These are phyloP conservation scores for Kappamyces sp. DNA, from an alignment of 192 early-diverging fungal species.

Conservation along the genomic window DNA sequence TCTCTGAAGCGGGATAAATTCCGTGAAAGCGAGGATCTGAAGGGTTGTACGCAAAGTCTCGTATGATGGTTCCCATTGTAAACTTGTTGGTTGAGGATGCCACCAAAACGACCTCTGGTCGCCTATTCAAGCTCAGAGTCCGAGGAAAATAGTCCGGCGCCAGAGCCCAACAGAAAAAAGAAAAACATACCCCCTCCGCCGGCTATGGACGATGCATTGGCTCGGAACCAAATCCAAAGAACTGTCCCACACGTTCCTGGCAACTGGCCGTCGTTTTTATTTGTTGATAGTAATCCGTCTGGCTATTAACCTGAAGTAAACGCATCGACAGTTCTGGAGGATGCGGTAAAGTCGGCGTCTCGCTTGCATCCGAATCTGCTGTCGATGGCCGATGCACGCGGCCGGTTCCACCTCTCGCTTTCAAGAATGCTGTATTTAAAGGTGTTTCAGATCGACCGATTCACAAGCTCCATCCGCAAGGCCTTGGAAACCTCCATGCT, in stretches of 20 bases:
- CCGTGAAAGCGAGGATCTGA: constrained; percentile 10
- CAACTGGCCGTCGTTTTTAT: constrained; percentile 42
- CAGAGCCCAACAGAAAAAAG: not conserved
- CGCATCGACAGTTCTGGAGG: no score
- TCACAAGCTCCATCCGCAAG: constrained; percentile 24
- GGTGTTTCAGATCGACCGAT: constrained; percentile 37
- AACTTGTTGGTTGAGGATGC: not conserved
- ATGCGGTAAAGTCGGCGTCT: no score
- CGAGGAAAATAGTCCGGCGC: not conserved
- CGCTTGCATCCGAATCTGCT: no score
- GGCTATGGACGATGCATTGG: not conserved
- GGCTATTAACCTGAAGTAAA: no score
- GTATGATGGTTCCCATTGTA: not conserved
- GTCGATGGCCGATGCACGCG: not conserved
- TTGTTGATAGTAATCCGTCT: constrained; percentile 23
- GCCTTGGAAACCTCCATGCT: not conserved
- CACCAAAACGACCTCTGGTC: not conserved
- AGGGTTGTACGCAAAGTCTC: constrained; percentile 13
- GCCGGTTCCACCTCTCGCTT: constrained; percentile 37
- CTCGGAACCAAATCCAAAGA: not conserved
- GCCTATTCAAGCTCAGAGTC: not conserved
- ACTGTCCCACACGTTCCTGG: constrained; percentile 31
- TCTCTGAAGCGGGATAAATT: constrained; percentile 6
- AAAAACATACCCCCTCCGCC: constrained; percentile 1
- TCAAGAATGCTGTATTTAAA: constrained; percentile 40